phyloP scores from a whole-genome alignment of 2,329 filamentous ascomycete species.

The Botryotinia calthae region DNA sequence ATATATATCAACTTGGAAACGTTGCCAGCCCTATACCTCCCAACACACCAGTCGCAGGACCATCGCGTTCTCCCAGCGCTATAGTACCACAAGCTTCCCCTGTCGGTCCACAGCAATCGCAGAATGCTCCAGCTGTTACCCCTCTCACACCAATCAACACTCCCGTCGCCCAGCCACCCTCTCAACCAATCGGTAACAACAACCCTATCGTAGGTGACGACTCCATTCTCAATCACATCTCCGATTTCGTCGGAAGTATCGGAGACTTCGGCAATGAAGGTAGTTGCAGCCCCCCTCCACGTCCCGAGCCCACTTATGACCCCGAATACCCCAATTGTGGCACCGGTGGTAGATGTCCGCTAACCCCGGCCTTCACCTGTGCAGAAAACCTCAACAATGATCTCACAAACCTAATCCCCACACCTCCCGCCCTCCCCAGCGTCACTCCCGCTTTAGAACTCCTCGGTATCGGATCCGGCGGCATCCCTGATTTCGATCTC shows the following conservation, averaged over 20 bases:
- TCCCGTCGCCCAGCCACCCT: background rate
- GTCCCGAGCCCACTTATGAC: background rate
- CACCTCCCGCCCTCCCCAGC: background rate
- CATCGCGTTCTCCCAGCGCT: background rate
- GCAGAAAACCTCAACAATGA: background rate
- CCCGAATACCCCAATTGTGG: background rate
- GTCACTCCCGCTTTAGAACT: background rate
- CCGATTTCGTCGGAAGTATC: background rate
- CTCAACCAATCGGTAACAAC: background rate
- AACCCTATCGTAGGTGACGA: background rate
- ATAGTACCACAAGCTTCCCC: background rate
- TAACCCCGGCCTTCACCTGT: background rate
- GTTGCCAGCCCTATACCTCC: background rate
- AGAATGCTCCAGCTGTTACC: background rate
- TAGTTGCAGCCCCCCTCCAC: constrained; percentile 1
- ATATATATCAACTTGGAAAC: constrained; percentile 5
- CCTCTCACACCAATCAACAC: background rate
- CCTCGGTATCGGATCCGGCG: constrained; percentile 1
- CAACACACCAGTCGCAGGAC: background rate
- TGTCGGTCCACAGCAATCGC: background rate
- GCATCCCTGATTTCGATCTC: background rate
- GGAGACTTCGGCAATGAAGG: background rate
- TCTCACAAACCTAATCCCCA: background rate
- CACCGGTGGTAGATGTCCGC: background rate
- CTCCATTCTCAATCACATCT: background rate